A percentile compares a stretch with the other conserved stretches of the same genome.
phyloP scores from a whole-genome alignment of 73 alveolate genomes.

The Halteria grandinella region DNA sequence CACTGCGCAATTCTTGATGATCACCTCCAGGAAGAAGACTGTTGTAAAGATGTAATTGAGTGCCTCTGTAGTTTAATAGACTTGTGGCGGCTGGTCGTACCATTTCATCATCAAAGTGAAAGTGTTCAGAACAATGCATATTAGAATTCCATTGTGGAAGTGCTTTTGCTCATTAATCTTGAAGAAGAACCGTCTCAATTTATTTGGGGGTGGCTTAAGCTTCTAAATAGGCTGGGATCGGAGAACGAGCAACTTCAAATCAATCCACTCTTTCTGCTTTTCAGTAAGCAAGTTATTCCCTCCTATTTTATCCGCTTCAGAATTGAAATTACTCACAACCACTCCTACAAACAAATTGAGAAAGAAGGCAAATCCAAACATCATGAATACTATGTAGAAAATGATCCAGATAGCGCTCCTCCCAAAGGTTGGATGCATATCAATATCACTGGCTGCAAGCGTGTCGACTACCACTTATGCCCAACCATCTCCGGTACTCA shows the following conservation, averaged over 20 bases:
- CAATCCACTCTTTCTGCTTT: conserved; percentile 8
- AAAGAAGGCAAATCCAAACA: conserved; percentile 5
- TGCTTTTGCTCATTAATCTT: neutral
- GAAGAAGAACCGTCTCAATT: neutral
- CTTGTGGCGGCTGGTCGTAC: neutral
- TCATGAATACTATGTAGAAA: conserved; percentile 20
- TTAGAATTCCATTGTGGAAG: conserved; percentile 39
- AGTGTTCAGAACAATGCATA: conserved; percentile 17
- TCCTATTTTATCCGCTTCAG: neutral
- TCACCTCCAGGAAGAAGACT: conserved; percentile 63
- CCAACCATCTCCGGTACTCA: conserved; percentile 78
- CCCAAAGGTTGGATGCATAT: no score
- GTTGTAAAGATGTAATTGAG: conserved; percentile 57
- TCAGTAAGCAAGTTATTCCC: conserved; percentile 20
- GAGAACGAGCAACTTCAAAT: neutral
- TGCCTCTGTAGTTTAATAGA: conserved; percentile 15
- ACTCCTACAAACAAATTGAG: conserved; percentile 45
- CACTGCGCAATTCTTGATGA: conserved; percentile 52
- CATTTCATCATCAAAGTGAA: neutral
- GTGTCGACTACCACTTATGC: conserved; percentile 58
- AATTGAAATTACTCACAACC: neutral
- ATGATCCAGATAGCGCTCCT: no score
- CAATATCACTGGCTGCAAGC: conserved; percentile 52
- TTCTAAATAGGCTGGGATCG: neutral
- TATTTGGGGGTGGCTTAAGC: neutral